Conservation (phyloP, 352 stramenopile genomes). For the Phytopythium chamaehyphon region DNA sequence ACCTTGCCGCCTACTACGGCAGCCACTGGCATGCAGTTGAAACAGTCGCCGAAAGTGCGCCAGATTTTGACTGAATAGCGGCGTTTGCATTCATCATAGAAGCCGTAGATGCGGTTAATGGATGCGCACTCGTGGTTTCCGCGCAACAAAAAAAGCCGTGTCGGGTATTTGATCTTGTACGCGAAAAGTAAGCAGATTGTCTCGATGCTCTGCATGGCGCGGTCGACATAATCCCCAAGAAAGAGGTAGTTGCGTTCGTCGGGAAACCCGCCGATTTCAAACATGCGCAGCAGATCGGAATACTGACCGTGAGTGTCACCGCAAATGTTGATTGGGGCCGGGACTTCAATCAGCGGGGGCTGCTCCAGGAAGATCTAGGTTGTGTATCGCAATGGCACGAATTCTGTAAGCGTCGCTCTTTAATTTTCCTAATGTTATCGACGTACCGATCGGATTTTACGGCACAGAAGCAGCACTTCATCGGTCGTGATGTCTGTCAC, state of each 20-base stretch:
- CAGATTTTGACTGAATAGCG: conserved; percentile 92
- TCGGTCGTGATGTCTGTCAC: conserved; percentile 77
- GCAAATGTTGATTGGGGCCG: conserved; percentile 95
- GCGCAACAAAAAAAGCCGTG: conserved; percentile 97
- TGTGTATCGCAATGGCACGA: no score
- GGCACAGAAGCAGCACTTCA: conserved; percentile 74
- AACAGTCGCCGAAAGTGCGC: conserved; percentile 96
- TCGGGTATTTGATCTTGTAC: conserved; percentile 99
- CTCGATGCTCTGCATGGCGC: conserved; percentile 96
- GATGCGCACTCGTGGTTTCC: conserved; percentile 98
- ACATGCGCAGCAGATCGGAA: conserved; percentile 97
- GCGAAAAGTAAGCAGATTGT: conserved; percentile 96
- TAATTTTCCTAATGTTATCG: background rate
- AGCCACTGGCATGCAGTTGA: conserved; percentile 97
- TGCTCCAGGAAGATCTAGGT: conserved; percentile 89
- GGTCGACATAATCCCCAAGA: conserved; percentile 91
- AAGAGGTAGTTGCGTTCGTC: conserved; percentile 72
- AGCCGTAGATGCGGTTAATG: conserved; percentile 99
- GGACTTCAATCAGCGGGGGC: conserved; percentile 93
- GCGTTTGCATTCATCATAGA: conserved; percentile 99
- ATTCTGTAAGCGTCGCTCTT: no score
- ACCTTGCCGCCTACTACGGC: conserved; percentile 95
- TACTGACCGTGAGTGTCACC: conserved; percentile 99
- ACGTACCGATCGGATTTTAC: conserved; percentile 64
- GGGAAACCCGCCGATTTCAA: conserved; percentile 91